Base-by-base conservation (phyloP, 2,329 filamentous ascomycete genomes). In the Rutstroemia sp. region DNA sequence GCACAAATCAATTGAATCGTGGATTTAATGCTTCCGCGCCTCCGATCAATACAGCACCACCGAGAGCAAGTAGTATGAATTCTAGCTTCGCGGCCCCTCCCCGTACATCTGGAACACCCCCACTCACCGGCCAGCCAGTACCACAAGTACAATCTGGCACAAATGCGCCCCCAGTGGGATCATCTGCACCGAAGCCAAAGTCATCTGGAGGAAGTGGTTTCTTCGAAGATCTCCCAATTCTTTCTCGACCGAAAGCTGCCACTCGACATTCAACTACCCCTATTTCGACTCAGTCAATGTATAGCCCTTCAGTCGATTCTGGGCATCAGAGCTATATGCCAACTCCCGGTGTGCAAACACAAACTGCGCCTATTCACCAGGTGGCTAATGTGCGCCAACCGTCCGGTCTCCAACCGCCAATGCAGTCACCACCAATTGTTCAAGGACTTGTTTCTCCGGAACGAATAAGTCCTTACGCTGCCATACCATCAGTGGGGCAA, bases 201-300 rank as follows among this genome's bases (percentile, higher is more conserved):
- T 45, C 57, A 1, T 45, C 39, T 2, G 37, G 42, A 42, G 51
- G 42, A 27, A 19, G 42, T 39, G 83, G 79, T 63, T 92, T 92
- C 69, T 92, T 91, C 62, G 88, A 92, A 70, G 88, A 92, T 54
- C 75, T 92, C 21, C 88, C 88, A 1, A 70, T 86, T 51, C 71
- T 78, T 1, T 71, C 80, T 4, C 85, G 78, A 66, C 78, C 83
- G n/a, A 80, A 85, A 25, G 80, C 83, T 17, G 76, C 78, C 23
- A 80, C 81, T 1, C 77, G 82, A 54, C 78, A 80, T 47, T 61
- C 66, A 2, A 64, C 56, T 38, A 42, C 56, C 30, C 58, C 60
- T 44, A 60, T 64, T 39, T 60, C 67, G 14, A 60, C 56, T 57
- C 63, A 49, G 53, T 61, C 7, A 53, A 63, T 57, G 19, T 63